phyloP scores from a whole-genome alignment of 2,329 filamentous ascomycete species.

The Aspergillus tubingensis region DNA sequence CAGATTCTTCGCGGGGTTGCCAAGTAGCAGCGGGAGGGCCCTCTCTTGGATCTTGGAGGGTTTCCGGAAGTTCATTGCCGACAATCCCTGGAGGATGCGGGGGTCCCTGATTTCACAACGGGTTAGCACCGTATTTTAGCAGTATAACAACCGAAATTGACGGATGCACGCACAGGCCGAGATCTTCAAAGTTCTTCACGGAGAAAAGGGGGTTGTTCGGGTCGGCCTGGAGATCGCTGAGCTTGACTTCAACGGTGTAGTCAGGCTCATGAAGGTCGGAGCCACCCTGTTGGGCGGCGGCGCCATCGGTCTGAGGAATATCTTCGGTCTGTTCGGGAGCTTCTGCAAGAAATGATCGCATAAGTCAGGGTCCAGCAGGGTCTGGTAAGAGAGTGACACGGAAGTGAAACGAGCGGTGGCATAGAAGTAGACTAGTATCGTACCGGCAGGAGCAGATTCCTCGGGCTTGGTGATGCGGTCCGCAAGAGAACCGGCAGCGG shows the following conservation, averaged over 20 bases:
- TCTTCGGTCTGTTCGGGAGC: constrained; percentile 17
- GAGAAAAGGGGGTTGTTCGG: constrained; percentile 86
- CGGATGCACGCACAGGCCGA: constrained; percentile 70
- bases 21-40: constrained; percentile 84
- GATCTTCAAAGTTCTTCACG: constrained; percentile 77
- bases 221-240: constrained; percentile 85
- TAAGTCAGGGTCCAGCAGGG: constrained; percentile 19
- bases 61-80: constrained; percentile 83
- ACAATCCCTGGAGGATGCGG: constrained; percentile 74
- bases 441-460: constrained; percentile 33
- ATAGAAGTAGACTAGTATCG: constrained; percentile 19
- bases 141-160: background rate
- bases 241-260: constrained; percentile 88
- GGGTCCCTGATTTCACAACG: constrained; percentile 48
- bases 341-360: constrained; percentile 7
- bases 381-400: constrained; percentile 14
- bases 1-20: constrained; percentile 86
- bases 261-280: constrained; percentile 68
- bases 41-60: constrained; percentile 98
- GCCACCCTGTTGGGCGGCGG: constrained; percentile 42
- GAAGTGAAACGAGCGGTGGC: constrained; percentile 12
- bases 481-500: constrained; percentile 45
- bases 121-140: background rate
- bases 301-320: constrained; percentile 44
- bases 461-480: constrained; percentile 52